Base-by-base conservation (phyloP, 2,329 filamentous ascomycete species). In the Mycosphaerella arachidis region DNA sequence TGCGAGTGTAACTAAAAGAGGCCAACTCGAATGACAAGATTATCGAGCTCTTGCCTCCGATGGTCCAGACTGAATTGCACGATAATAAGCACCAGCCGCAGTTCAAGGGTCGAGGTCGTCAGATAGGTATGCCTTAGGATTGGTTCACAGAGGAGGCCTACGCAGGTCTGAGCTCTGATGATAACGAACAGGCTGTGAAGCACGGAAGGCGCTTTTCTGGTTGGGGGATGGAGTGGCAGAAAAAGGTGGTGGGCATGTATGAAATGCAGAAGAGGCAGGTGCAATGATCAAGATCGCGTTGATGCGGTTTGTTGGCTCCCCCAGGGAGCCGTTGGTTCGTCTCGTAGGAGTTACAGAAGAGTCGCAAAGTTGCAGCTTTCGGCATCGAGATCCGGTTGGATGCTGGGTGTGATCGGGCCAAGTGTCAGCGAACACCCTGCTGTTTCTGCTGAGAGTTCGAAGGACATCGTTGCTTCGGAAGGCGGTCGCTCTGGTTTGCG, bases 51-150 rank as follows among this genome's bases (percentile, higher is more conserved):
- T 81, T 79, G 57, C 82, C 82, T 3, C 82, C 82, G 0, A 79
- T 81, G 0, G 81, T 84, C 37, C 82, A 84, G 71, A 84, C 81
- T 0, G 82, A 84, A 67, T 69, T 84, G 29, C 82, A 84, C 60
- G 81, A 84, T 60, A 74, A 74, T 30, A 81, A 81, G 68, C 78
- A 83, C 59, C 81, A 83, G 70, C 81, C 81, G 0, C 79, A 83
- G 63, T 62, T 66, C 48, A 59, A 62, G 18, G 68, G 81, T 67
- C 74, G 79, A 57, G 81, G 80, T 0, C 66, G 76, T 16, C 61
- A 72, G n/a, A 76, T 83, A 24, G 82, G 81, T 1, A 84, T 85
- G 78, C 81, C 81, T 3, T 64, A 84, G 53, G 71, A 77, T 18
- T 76, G 83, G 31, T 84, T 84, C 61, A 78, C 75, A 0, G 74